Base-by-base conservation (phyloP, 176 grass and related monocot genomes). In the Neostapfia colusana region DNA sequence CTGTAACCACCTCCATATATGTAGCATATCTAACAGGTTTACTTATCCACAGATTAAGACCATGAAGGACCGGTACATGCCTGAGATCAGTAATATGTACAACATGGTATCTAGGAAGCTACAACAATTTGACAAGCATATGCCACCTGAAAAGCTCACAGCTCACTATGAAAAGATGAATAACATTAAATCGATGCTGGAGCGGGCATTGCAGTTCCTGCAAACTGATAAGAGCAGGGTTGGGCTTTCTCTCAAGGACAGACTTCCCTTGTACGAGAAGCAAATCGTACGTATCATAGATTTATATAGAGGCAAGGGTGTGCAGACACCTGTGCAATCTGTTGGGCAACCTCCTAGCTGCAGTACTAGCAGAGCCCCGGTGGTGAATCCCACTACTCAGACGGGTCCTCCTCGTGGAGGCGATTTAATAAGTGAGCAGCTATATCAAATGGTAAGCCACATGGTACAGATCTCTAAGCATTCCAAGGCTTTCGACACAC, bases 31-130 rank as follows among this genome's bases (percentile, higher is more conserved):
- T 4, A 26, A 60, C 61, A 58, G 42, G 57, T 45, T 46, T 53
- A 39, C 36, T 81, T 46, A 46, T 14, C 69, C 34, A 78, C 72
- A 97, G 93, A 59, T 97, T 49, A 91, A 89, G 82, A 87, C 45
- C 40, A 83, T 93, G 40, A 97, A 91, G 65, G 86, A 89, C 14
- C 39, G 75, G 25, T 86, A 97, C 77, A 89, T 70, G 65, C 35
- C 38, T 10, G 86, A 89, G 50, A 41, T 97, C 20, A 82, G 7
- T 83, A 85, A 85, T 20, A 34, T 93, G n/a, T 76, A 89, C 64
- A 87, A 85, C 76, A 88, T 63, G 88, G 38, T 93, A 72, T 80
- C 61, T 78, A 9, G 78, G 16, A 97, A 93, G 81, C 69, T 93
- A 60, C 88, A 84, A 41, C 74, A 91, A 44, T 25, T 92, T 77